Percentiles rank a stretch among this genome's conserved stretches.
Evolutionary conservation across 163 green algal genomes (phyloP).

Genomic region (Prototheca wickerhamii): DNA sequence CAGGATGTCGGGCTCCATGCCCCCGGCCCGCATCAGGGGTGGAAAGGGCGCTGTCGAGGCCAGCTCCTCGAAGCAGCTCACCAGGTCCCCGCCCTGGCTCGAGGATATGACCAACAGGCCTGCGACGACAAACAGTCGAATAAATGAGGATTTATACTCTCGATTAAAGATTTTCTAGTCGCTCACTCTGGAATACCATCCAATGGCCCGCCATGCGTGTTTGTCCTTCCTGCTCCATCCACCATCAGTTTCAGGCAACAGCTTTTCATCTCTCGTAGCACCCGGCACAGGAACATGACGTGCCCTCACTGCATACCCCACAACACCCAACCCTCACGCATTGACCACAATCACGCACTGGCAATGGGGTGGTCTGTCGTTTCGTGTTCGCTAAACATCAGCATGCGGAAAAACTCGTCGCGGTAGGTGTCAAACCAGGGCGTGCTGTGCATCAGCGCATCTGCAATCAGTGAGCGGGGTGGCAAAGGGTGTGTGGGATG

Average conservation of each 20-base stretch:
- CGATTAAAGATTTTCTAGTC: no score
- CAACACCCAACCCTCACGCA: neutral
- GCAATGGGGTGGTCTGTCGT: slow-evolving; percentile 79
- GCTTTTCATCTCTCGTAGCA: no score
- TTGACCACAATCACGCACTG: slow-evolving; percentile 29
- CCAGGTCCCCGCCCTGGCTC: slow-evolving; percentile 12
- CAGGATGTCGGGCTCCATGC: slow-evolving; percentile 48
- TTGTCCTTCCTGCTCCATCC: no score
- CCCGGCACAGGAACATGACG: no score
- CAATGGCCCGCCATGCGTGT: no score
- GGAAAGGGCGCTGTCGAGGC: slow-evolving; percentile 20
- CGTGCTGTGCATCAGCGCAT: slow-evolving; percentile 21
- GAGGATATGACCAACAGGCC: slow-evolving; percentile 47
- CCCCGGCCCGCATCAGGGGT: slow-evolving; percentile 38
- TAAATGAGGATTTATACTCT: no score
- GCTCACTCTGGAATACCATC: no score
- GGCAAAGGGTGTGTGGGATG: neutral
- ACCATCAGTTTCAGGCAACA: no score
- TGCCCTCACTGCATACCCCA: neutral
- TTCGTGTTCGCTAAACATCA: slow-evolving; percentile 81
- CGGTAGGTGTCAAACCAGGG: slow-evolving; percentile 80
- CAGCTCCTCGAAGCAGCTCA: slow-evolving; percentile 32
- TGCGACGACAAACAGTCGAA: no score
- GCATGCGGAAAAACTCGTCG: slow-evolving; percentile 65
- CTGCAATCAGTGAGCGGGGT: neutral